Conservation (phyloP, 495 filamentous ascomycete species). For the Neurospora sp. region DNA sequence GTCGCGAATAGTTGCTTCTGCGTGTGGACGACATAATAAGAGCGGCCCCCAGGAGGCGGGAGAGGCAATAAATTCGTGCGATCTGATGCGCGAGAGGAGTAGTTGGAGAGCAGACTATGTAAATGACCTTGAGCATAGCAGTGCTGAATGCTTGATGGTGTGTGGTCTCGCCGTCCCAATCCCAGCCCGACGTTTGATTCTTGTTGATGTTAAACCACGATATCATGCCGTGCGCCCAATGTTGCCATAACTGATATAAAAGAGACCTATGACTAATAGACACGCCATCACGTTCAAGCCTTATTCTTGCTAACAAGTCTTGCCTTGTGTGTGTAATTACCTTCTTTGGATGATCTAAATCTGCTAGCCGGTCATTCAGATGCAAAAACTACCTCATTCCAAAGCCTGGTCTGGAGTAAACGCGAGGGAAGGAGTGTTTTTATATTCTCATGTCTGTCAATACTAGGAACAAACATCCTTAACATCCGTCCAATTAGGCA, state of each 20-base stretch:
- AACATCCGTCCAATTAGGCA: neutral
- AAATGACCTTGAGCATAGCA: neutral
- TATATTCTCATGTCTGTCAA: neutral
- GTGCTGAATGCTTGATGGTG: neutral
- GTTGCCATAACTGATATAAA: neutral
- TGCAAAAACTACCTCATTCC: neutral
- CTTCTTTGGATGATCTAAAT: neutral
- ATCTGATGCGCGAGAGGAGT: neutral
- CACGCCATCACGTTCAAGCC: neutral
- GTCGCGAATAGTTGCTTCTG: slow-evolving; percentile 16
- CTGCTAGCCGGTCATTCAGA: neutral
- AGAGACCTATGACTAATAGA: neutral
- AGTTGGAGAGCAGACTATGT: neutral
- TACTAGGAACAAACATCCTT: neutral
- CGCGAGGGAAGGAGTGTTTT: neutral
- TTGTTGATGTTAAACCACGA: neutral
- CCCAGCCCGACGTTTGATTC: neutral
- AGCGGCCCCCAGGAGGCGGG: slow-evolving; percentile 26
- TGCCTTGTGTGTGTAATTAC: neutral
- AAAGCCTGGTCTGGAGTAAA: too few species aligned
- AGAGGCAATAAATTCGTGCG: slow-evolving; percentile 14
- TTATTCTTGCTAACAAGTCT: neutral
- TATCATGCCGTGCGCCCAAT: neutral
- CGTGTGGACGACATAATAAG: slow-evolving; percentile 32
- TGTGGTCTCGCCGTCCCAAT: neutral